phyloP scores from a whole-genome alignment of 2,329 filamentous ascomycete species.

The Pyricularia grisea region DNA sequence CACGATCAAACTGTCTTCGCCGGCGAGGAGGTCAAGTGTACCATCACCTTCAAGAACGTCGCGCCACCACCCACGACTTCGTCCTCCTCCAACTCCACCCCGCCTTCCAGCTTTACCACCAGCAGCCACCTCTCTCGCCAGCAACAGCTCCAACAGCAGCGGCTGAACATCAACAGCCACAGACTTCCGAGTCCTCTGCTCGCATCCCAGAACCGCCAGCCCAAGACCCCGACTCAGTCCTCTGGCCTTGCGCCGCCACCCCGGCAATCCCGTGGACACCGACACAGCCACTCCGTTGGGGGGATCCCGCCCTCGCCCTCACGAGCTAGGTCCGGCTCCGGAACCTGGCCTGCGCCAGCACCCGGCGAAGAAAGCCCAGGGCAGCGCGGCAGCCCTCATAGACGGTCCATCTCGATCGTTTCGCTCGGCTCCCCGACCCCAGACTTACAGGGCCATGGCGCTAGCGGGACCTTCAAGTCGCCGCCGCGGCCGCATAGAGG shows the following conservation, averaged over 20 bases:
- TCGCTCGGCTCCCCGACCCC: conserved; percentile 55
- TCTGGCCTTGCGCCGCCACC: conserved; percentile 6
- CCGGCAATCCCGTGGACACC: conserved; percentile 8
- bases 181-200: background rate
- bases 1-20: conserved; percentile 91
- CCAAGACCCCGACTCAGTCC: conserved; percentile 1
- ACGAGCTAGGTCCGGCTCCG: conserved; percentile 2
- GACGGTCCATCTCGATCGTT: conserved; percentile 73
- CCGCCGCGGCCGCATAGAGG: conserved; percentile 44
- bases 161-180: conserved; percentile 11
- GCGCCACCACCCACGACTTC: conserved; percentile 30
- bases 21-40: conserved; percentile 91
- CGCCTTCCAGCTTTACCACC: conserved; percentile 7
- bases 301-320: conserved; percentile 6
- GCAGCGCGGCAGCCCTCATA: conserved; percentile 48
- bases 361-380: background rate
- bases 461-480: conserved; percentile 30
- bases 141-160: conserved; percentile 9
- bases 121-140: conserved; percentile 8
- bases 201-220: conserved; percentile 1
- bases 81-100: background rate
- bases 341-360: background rate
- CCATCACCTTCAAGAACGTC: conserved; percentile 92
- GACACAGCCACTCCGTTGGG: conserved; percentile 12
- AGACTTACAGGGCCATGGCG: conserved; percentile 29